A percentile compares a stretch with the other conserved stretches of the same genome.
Conservation (phyloP, 495 filamentous ascomycete genomes). For the Penicillium manginii region DNA sequence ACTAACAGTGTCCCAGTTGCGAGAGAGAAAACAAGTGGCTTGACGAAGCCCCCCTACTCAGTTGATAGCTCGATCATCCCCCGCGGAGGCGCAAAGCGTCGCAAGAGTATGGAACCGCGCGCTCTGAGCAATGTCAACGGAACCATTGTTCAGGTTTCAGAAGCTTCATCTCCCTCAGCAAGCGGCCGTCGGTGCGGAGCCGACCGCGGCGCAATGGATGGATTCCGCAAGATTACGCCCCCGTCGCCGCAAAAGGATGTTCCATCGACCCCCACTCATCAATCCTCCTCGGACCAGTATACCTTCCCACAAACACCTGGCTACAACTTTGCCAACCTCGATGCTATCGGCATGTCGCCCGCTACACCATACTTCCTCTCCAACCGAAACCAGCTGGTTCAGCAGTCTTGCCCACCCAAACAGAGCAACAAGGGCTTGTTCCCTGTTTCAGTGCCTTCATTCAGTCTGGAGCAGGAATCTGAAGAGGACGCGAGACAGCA, state of each 20-base stretch:
- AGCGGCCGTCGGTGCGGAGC: conserved; percentile 35
- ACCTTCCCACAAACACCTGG: conserved; percentile 40
- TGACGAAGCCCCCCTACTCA: conserved; percentile 66
- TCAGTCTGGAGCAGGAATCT: conserved; percentile 22
- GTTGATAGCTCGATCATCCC: conserved; percentile 74
- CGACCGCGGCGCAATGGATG: conserved; percentile 41
- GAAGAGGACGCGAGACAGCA: conserved; percentile 45
- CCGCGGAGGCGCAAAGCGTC: conserved; percentile 73
- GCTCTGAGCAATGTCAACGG: conserved; percentile 75
- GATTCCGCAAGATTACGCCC: conserved; percentile 39
- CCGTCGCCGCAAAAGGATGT: conserved; percentile 22
- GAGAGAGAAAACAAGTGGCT: conserved; percentile 79
- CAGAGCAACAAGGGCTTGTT: conserved; percentile 53
- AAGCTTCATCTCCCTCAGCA: conserved; percentile 36
- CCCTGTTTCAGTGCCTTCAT: conserved; percentile 21
- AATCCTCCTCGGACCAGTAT: conserved; percentile 23
- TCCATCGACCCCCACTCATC: conserved; percentile 28
- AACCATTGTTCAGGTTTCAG: conserved; percentile 45
- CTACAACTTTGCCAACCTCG: conserved; percentile 43
- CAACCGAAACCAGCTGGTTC: conserved; percentile 58
- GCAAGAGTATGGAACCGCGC: conserved; percentile 91
- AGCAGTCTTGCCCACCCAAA: conserved; percentile 76
- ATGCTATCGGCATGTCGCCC: conserved; percentile 53
- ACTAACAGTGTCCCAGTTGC: conserved; percentile 55
- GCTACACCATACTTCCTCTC: conserved; percentile 60